Conservation (phyloP, 345 rosid genomes). For the Moricandia arvensis region DNA sequence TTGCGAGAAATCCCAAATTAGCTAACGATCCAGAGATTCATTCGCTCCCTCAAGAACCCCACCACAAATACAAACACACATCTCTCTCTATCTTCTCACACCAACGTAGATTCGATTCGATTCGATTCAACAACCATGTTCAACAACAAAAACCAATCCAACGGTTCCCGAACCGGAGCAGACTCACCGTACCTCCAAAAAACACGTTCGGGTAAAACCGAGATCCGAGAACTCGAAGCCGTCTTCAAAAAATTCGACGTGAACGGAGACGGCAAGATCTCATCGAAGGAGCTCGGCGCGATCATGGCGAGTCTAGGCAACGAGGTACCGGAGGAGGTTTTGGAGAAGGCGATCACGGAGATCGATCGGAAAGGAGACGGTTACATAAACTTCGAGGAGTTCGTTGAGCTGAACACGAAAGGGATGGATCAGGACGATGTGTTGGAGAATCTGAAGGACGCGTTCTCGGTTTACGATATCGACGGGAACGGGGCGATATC, state of each 20-base stretch:
- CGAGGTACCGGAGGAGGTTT: slow-evolving; percentile 50
- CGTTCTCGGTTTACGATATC: slow-evolving; percentile 75
- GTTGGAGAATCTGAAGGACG: slow-evolving; percentile 69
- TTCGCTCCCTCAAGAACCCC: slow-evolving; percentile 18
- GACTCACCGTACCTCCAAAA: slow-evolving; percentile 33
- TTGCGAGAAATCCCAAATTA: slow-evolving; percentile 16
- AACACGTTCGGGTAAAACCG: slow-evolving; percentile 33
- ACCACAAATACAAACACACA: slow-evolving; percentile 16
- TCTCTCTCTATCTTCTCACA: slow-evolving; percentile 1
- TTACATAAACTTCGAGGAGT: slow-evolving; percentile 62
- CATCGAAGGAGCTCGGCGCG: slow-evolving; percentile 71
- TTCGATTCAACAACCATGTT: too few relatives aligned
- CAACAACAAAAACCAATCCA: slow-evolving; percentile 41
- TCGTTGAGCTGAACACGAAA: slow-evolving; percentile 66
- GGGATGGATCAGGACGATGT: slow-evolving; percentile 67
- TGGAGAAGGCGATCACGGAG: slow-evolving; percentile 52
- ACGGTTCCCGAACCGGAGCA: slow-evolving; percentile 31
- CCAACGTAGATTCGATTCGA: not conserved
- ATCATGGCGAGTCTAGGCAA: slow-evolving; percentile 75
- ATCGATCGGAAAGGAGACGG: slow-evolving; percentile 72
- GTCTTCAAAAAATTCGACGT: slow-evolving; percentile 80
- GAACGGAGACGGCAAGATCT: slow-evolving; percentile 94
- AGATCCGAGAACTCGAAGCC: slow-evolving; percentile 53
- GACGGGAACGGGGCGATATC: slow-evolving; percentile 88
- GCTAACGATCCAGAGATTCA: slow-evolving; percentile 26